phyloP scores from a whole-genome alignment of 2,329 filamentous ascomycete genomes.

The Verticillium isaacii region DNA sequence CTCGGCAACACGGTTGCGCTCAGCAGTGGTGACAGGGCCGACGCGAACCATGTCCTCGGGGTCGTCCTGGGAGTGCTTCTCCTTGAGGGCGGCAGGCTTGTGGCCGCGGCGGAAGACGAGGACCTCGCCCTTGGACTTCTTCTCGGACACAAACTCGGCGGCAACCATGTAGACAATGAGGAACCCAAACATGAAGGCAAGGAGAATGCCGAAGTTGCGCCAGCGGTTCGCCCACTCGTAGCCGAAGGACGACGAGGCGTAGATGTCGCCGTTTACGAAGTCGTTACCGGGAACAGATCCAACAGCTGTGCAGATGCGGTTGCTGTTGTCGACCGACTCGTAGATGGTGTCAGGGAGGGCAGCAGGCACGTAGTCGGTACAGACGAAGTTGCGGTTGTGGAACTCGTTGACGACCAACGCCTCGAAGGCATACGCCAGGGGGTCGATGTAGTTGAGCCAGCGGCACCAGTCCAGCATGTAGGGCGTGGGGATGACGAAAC shows the following conservation, averaged over 20 bases:
- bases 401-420: conserved; percentile 83
- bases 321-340: conserved; percentile 13
- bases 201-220: conserved; percentile 53
- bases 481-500: conserved; percentile 58
- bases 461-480: conserved; percentile 78
- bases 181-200: conserved; percentile 45
- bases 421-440: conserved; percentile 77
- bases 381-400: conserved; percentile 53
- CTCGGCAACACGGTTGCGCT: conserved; percentile 28
- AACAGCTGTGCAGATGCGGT: conserved; percentile 40
- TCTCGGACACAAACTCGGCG: conserved; percentile 38
- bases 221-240: conserved; percentile 46
- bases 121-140: conserved; percentile 56
- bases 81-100: conserved; percentile 2
- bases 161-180: conserved; percentile 41
- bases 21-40: conserved; percentile 43
- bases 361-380: conserved; percentile 40
- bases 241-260: conserved; percentile 38
- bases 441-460: conserved; percentile 81
- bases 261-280: conserved; percentile 40
- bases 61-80: conserved; percentile 41
- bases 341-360: conserved; percentile 16
- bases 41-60: conserved; percentile 45
- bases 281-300: conserved; percentile 41
- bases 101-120: conserved; percentile 50